A percentile compares a stretch with the other conserved stretches of the same genome.
Evolutionary conservation across 2,329 filamentous ascomycete genomes (phyloP).

Genomic region (Exophiala lecanii-corni): DNA sequence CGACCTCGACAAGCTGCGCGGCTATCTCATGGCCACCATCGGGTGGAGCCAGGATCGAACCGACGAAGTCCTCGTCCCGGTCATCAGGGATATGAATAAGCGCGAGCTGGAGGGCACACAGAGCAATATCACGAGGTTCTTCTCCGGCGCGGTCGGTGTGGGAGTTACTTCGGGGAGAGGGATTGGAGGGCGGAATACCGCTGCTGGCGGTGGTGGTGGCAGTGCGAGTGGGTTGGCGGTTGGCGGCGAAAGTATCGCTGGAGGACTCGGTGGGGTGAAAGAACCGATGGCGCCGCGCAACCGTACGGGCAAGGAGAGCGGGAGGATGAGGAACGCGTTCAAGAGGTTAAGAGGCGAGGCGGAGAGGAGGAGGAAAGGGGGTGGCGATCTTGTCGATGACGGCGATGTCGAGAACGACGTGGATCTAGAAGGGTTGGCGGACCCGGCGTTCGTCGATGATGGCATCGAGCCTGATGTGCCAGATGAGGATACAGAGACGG

Average conservation of each 20-base stretch:
- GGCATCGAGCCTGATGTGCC: conserved; percentile 21
- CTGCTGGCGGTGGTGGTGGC: not conserved
- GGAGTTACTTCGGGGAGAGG: conserved; percentile 50
- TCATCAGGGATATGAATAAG: conserved; percentile 91
- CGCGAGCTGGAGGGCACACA: conserved; percentile 87
- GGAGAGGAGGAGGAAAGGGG: conserved; percentile 27
- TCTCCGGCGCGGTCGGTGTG: conserved; percentile 67
- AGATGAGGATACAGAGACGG: too few relatives aligned
- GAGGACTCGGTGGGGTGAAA: not conserved
- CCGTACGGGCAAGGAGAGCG: conserved; percentile 58
- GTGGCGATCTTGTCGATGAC: conserved; percentile 41
- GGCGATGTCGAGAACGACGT: conserved; percentile 11
- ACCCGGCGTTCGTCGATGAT: conserved; percentile 20
- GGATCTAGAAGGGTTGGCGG: conserved; percentile 20
- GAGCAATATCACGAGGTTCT: conserved; percentile 91
- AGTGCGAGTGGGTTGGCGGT: conserved; percentile 8
- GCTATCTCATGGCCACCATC: conserved; percentile 85
- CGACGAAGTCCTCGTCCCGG: conserved; percentile 91
- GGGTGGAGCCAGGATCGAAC: conserved; percentile 90
- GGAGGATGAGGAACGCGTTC: conserved; percentile 72
- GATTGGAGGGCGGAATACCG: conserved; percentile 51
- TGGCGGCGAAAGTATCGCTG: conserved; percentile 12
- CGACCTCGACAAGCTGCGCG: conserved; percentile 76
- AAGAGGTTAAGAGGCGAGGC: conserved; percentile 59
- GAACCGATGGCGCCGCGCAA: conserved; percentile 53